phyloP scores from a whole-genome alignment of 164 flowering plant species.

The Tetracentron sinense region DNA sequence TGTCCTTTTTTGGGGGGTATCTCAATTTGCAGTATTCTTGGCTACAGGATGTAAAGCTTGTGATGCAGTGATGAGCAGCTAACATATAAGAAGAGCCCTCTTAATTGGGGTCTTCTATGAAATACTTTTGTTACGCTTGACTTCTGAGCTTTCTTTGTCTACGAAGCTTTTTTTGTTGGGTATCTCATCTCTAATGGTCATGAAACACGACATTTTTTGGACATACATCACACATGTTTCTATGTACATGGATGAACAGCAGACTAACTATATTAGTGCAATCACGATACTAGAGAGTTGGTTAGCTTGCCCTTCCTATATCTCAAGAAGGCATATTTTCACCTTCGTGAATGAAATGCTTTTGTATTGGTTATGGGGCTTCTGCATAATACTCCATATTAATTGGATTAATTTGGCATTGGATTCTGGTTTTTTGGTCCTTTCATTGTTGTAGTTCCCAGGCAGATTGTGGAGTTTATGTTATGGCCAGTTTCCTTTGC shows the following conservation, averaged over 20 bases:
- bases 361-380: not conserved
- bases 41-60: not conserved
- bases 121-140: conserved; percentile 46
- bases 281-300: too few species aligned
- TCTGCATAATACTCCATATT: not conserved
- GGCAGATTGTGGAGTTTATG: too few species aligned
- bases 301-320: not conserved
- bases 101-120: conserved; percentile 22
- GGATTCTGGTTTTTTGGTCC: not conserved
- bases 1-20: too few species aligned
- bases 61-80: not conserved
- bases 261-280: not conserved
- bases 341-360: not conserved
- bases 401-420: too few species aligned
- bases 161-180: not conserved
- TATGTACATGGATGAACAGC: not conserved
- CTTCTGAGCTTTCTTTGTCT: conserved; percentile 35
- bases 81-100: not conserved
- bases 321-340: not conserved
- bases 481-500: too few species aligned
- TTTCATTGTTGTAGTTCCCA: too few species aligned
- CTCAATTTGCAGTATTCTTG: too few species aligned
- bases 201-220: too few species aligned
- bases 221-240: too few species aligned
- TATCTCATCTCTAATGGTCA: too few species aligned